Evolutionary conservation across 495 filamentous ascomycete species (phyloP), one percentile per base, ranked within the genome.

Genomic region (Aspergillus steynii): DNA sequence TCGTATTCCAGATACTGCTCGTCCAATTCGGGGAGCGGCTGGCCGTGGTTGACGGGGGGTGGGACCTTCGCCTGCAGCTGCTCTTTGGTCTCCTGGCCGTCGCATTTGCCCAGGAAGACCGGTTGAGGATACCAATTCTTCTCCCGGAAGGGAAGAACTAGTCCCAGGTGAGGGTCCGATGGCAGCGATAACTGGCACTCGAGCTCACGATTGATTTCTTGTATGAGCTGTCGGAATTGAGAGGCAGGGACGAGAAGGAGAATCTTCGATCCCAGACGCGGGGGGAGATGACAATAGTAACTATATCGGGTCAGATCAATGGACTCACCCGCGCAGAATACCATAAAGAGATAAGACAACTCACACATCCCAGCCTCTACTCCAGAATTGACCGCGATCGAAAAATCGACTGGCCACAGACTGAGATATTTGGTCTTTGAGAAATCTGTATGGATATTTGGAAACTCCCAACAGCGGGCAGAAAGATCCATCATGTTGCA

Each of bases 301-400:
- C 91, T 93, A 50, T 42, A 29, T 47, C 46, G 37, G 53, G 29
- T 50, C 25, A 31, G 26, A 42, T 42, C 37, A 42, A 14, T 14
- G 14, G 1, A 12, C 8, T 37, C 9, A 37, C 5, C 34, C 10
- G 20, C 20, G 20, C 45, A 46, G 20, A 34, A 1, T 27, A 29
- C 5, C 46, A 49, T 0, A 50, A 46, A 28, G 6, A 8, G 28
- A 47, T n/a, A 42, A 29, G 20, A 29, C 10, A 5, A 84, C 88
- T 83, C 77, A 96, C 91, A 95, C 62, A 60, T 92, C 87, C 92
- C 91, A 96, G 45, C 72, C 60, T 2, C 84, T 78, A 2, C 81
- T 64, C 63, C 86, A 85, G 62, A 89, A 80, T 31, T 85, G 83
- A 9, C 78, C 74, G 0, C 64, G 71, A 49, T 88, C 86, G 62